Conservation (phyloP, 768 basidiomycete species). For the Tulasnella sp. region DNA sequence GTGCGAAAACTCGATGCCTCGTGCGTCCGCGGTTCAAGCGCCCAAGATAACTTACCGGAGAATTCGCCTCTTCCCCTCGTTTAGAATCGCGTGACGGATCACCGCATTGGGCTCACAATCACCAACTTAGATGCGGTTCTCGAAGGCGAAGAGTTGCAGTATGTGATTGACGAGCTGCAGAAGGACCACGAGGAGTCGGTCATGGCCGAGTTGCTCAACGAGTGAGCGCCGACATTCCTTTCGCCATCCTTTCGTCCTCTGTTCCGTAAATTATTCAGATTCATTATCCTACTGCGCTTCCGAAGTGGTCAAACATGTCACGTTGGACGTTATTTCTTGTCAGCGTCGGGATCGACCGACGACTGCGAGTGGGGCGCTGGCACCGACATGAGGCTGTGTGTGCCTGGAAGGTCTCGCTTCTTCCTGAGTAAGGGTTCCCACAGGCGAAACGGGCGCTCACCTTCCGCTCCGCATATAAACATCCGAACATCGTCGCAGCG, state of each 20-base stretch:
- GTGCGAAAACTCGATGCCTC: too few species aligned
- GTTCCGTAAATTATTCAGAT: background rate
- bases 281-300: too few species aligned
- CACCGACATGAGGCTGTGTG: too few species aligned
- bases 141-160: constrained; percentile 30
- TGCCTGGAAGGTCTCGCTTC: too few species aligned
- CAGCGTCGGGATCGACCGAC: too few species aligned
- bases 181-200: constrained; percentile 23
- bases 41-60: background rate
- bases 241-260: background rate
- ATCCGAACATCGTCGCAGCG: too few species aligned
- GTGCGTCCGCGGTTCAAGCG: background rate
- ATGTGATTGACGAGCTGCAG: constrained; percentile 24
- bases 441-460: too few species aligned
- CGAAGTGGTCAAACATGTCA: too few species aligned
- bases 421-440: too few species aligned
- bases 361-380: too few species aligned
- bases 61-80: background rate
- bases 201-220: constrained; percentile 25
- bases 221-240: background rate
- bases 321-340: too few species aligned
- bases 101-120: constrained; percentile 68
- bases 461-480: too few species aligned
- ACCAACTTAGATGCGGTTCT: constrained; percentile 31
- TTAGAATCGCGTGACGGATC: constrained; percentile 88